Percentiles rank a stretch among this genome's conserved stretches.
phyloP scores from a whole-genome alignment of 23 red algal species.

The Cyanidioschyzon merolae region DNA sequence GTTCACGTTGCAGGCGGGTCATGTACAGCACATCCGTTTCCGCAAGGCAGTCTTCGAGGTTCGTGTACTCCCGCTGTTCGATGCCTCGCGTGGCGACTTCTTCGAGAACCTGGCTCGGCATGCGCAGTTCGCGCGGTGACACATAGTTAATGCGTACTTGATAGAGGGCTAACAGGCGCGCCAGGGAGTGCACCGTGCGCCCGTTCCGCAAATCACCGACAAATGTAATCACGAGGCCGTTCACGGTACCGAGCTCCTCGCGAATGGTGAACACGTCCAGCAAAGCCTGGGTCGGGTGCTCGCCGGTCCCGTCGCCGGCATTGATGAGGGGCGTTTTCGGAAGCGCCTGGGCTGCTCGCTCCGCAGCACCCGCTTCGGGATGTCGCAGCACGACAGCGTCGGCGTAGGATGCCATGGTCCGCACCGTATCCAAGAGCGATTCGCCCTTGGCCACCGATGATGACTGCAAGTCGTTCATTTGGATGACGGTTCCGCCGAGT shows the following conservation, averaged over 20 bases:
- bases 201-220: constrained; percentile 85
- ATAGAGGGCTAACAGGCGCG: constrained; percentile 68
- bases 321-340: constrained; percentile 61
- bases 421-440: constrained; percentile 69
- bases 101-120: constrained; percentile 75
- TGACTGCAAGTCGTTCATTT: constrained; percentile 37
- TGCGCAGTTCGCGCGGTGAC: constrained; percentile 50
- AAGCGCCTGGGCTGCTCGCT: constrained; percentile 35
- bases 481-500: constrained; percentile 73
- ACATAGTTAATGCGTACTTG: constrained; percentile 70
- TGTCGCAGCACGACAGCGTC: constrained; percentile 69
- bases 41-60: constrained; percentile 39
- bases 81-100: constrained; percentile 55
- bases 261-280: constrained; percentile 98
- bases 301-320: constrained; percentile 89
- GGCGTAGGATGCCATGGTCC: constrained; percentile 73
- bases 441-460: constrained; percentile 92
- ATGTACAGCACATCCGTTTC: constrained; percentile 95
- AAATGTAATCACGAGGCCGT: constrained; percentile 85
- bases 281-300: constrained; percentile 96
- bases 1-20: constrained; percentile 76
- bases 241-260: constrained; percentile 98
- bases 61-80: constrained; percentile 64
- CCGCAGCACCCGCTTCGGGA: constrained; percentile 47
- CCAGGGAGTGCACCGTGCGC: constrained; percentile 93